A percentile compares a stretch with the other conserved stretches of the same genome.
Conservation (phyloP, 345 rosid species). For the Pugionium cornutum region DNA sequence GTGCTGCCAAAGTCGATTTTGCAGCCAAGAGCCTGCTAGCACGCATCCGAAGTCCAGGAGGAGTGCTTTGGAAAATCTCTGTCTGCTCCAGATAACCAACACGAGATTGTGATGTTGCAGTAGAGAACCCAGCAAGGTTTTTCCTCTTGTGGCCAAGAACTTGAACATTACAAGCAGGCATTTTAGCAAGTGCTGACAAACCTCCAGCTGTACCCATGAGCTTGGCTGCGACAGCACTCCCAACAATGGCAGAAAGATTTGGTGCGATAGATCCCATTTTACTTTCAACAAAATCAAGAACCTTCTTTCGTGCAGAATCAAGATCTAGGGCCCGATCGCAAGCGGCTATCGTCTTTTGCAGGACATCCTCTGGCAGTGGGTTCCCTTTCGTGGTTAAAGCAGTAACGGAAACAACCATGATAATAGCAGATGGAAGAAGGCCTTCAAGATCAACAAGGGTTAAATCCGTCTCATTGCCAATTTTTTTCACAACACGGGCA, state of each 20-base stretch:
- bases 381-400: slow-evolving; percentile 91
- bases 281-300: slow-evolving; percentile 93
- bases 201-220: slow-evolving; percentile 99
- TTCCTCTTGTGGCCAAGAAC: slow-evolving; percentile 91
- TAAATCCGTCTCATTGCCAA: slow-evolving; percentile 84
- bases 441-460: slow-evolving; percentile 89
- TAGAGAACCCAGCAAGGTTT: slow-evolving; percentile 92
- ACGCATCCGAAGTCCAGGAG: slow-evolving; percentile 76
- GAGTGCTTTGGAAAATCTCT: slow-evolving; percentile 81
- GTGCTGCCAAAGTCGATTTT: slow-evolving; percentile 81
- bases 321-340: slow-evolving; percentile 88
- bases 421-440: slow-evolving; percentile 80
- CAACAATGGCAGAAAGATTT: slow-evolving; percentile 85
- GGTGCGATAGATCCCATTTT: slow-evolving; percentile 98
- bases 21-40: slow-evolving; percentile 85
- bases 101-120: slow-evolving; percentile 79
- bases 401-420: slow-evolving; percentile 95
- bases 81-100: slow-evolving; percentile 91
- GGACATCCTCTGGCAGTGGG: slow-evolving; percentile 79
- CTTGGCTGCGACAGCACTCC: slow-evolving; percentile 96
- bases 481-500: slow-evolving; percentile 89
- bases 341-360: slow-evolving; percentile 76
- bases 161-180: slow-evolving; percentile 97
- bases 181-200: slow-evolving; percentile 84
- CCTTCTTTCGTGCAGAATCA: slow-evolving; percentile 77